Base-by-base conservation (phyloP, 2,329 filamentous ascomycete genomes). In the Verticillium klebahnii region DNA sequence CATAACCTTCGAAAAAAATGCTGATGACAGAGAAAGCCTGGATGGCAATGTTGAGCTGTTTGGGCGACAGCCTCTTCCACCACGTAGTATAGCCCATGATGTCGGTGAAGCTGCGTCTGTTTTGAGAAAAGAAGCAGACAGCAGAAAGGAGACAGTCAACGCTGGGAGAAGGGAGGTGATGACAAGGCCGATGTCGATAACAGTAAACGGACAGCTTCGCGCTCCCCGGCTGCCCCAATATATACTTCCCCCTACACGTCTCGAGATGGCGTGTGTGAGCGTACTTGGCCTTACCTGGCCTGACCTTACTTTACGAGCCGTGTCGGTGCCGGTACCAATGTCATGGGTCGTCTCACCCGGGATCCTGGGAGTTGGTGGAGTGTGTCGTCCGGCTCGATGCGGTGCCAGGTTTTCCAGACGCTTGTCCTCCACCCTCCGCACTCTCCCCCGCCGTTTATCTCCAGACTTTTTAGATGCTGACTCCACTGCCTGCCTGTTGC, bases 1-100 rank as follows among this genome's bases (percentile, higher is more conserved):
- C 80, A 70, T 83, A 85, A 23, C 82, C 81, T 73, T 74, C 70
- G 65, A 77, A 78, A 66, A 78, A 69, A 31, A 69, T 70, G 64
- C 67, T 69, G 63, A 69, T 69, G 32, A 72, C 66, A 1, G 69
- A 71, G 58, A 73, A 71, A 52, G 61, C 58, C 63, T 72, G 70
- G 64, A 71, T 69, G 40, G 74, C 72, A 6, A 76, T 23, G 64
- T 79, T 80, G 60, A 81, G 73, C 63, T 80, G 74, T 4, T 67
- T 67, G 25, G 77, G 69, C 55, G 78, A 76, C 5, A 80, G 70
- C 62, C 72, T 70, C 67, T 75, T 78, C 79, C 78, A 81, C 1
- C 75, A 56, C 6, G 72, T 76, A 3, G 71, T 74, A 63, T 75
- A 78, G 23, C 70, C 74, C 76, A 79, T 77, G 66, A 58, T 64